Percentiles rank a stretch among this genome's conserved stretches.
Evolutionary conservation across 169 alveolate genomes (phyloP).

Genomic region (Plasmodium fragile): DNA sequence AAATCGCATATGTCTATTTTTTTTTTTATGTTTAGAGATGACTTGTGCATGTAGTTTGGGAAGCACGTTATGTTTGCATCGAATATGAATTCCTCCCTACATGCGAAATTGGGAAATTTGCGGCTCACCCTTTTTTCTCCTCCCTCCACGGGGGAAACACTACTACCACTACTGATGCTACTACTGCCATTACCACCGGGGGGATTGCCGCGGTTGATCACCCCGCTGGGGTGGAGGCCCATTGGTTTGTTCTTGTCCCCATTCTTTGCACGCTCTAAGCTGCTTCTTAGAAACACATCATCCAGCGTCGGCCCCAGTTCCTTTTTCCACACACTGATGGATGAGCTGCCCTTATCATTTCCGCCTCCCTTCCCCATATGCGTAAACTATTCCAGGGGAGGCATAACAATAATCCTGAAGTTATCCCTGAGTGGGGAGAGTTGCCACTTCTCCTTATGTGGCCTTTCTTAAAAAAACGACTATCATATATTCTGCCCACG

Average conservation of each 20-base stretch:
- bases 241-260: neutral
- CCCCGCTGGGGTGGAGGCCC: neutral
- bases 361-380: neutral
- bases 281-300: constrained; percentile 51
- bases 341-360: constrained; percentile 5
- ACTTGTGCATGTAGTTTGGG: constrained; percentile 74
- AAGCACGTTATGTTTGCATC: constrained; percentile 68
- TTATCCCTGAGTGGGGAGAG: neutral
- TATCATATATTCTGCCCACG: neutral
- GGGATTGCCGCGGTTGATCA: neutral
- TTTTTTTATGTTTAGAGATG: constrained; percentile 62
- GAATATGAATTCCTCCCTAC: constrained; percentile 46
- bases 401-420: neutral
- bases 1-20: constrained; percentile 63
- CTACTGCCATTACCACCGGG: neutral
- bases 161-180: neutral
- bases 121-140: neutral
- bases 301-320: constrained; percentile 51
- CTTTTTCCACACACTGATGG: constrained; percentile 74
- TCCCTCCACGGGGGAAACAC: neutral
- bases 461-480: neutral
- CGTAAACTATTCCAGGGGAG: neutral
- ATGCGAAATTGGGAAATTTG: constrained; percentile 20
- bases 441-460: neutral
- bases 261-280: constrained; percentile 6